Conservation (phyloP, 1,284 basidiomycete genomes). For the Fomes fomentarius region DNA sequence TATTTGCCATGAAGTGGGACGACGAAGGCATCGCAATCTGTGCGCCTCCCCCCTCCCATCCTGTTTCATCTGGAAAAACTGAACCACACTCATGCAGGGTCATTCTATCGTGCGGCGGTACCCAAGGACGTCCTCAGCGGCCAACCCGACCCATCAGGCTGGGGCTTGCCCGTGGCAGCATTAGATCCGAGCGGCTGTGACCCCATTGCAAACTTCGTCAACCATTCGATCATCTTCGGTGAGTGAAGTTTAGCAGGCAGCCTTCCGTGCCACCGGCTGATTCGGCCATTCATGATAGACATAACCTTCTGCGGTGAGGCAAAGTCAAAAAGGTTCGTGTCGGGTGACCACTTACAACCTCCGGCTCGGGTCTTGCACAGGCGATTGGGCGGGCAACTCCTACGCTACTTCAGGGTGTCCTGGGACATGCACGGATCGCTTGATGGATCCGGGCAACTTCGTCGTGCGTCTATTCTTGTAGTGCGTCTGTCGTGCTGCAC, state of each 20-base stretch:
- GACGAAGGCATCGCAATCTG: conserved; percentile 72
- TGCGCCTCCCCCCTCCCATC: conserved; percentile 38
- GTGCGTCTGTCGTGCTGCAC: not conserved
- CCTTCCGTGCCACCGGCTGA: conserved; percentile 14
- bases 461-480: conserved; percentile 43
- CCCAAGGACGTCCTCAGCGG: conserved; percentile 65
- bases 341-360: conserved; percentile 1
- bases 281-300: conserved; percentile 48
- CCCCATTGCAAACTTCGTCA: conserved; percentile 57
- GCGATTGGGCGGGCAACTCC: conserved; percentile 83
- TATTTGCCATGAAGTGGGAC: conserved; percentile 82
- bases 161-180: conserved; percentile 68
- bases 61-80: not conserved
- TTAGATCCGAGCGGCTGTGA: conserved; percentile 61
- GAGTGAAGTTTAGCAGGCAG: conserved; percentile 22
- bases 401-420: conserved; percentile 75
- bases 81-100: conserved; percentile 49
- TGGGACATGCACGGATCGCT: conserved; percentile 65
- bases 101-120: conserved; percentile 72
- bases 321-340: conserved; percentile 1
- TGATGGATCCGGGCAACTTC: conserved; percentile 73
- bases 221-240: conserved; percentile 71
- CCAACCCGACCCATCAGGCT: conserved; percentile 56
- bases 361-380: conserved; percentile 37
- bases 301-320: conserved; percentile 78